These are phyloP conservation scores for Favolaschia claudopus DNA, from an alignment of 768 basidiomycete species.

Conservation along the genomic window DNA sequence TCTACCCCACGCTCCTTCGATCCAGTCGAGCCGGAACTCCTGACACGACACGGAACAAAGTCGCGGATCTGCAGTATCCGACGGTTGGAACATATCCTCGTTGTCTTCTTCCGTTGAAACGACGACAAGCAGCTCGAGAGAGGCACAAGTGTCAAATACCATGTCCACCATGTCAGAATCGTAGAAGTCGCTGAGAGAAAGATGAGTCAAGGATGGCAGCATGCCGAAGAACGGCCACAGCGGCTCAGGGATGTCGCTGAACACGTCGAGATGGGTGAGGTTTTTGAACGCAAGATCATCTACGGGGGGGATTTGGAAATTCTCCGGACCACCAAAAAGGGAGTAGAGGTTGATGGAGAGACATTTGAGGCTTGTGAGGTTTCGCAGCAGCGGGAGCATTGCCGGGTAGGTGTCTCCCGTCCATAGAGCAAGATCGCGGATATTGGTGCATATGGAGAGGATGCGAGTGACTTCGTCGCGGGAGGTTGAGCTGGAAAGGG, in stretches of 20 bases:
- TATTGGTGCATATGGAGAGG: constrained; percentile 15
- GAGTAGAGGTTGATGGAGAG: constrained; percentile 14
- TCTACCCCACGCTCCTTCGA: constrained; percentile 6
- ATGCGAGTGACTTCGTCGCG: neutral
- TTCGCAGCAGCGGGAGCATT: neutral
- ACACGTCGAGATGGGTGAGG: constrained; percentile 23
- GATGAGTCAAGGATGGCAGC: constrained; percentile 14
- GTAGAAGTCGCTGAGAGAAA: constrained; percentile 6
- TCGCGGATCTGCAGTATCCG: constrained; percentile 7
- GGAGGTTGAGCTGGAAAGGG: neutral
- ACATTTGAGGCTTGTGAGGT: constrained; percentile 2
- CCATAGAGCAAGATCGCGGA: constrained; percentile 9
- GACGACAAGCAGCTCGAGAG: constrained; percentile 10
- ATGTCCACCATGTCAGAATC: neutral
- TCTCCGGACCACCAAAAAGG: neutral
- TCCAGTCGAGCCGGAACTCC: constrained; percentile 6
- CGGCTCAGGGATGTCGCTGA: neutral
- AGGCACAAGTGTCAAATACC: neutral
- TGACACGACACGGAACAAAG: constrained; percentile 6
- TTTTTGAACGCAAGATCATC: neutral
- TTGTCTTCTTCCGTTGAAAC: neutral
- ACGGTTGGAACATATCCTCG: neutral
- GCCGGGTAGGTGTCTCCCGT: constrained; percentile 14
- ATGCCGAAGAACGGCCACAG: constrained; percentile 14
- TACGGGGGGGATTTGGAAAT: neutral